Evolutionary conservation across 192 early-diverging fungal species (phyloP), one percentile per base, ranked within the genome.

Genomic region (Umbelopsis sp.): DNA sequence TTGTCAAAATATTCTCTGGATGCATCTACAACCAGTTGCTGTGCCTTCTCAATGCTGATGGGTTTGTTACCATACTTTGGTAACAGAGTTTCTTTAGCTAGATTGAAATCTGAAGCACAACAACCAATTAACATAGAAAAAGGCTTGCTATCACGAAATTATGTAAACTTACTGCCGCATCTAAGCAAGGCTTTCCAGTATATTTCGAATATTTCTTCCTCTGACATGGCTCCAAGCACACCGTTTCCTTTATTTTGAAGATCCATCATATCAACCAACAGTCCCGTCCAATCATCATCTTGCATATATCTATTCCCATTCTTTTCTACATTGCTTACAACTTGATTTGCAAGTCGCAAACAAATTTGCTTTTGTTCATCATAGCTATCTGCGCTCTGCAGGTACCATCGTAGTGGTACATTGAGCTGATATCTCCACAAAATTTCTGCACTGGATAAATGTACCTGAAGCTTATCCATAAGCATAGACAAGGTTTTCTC

Each of bases 1-100:
- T 93, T 93, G 65, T 91, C 91, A 75, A 81, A 91, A 69, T 90
- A 90, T 70, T 93, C 92, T 67, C 78, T 75, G 10, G 88, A 87
- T 27, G 88, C 84, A 67, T 91, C 86, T 58, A 93, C 82, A 8
- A 92, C 82, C 20, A 93, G 68, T 53, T 85, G 78, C 64, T 93
- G 88, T 11, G 82, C 83, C 2, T 74, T 69, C 5, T 82, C 79
- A 1, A 81, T 52, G 45, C 80, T 69, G 20, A 88, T 53, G 46
- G 79, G 65, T 48, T 71, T 71, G 33, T 77, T 70, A 61, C 73
- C 27, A 27, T 80, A 74, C 5, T 74, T 70, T 5, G 80, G 83
- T 46, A 87, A 73, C 15, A 89, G 30, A n/a, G 82, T 79, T 9
- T 88, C 81, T 35, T 79, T 80, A 1, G 89, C 89, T 2, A 90